A percentile compares a stretch with the other conserved stretches of the same genome.
Evolutionary conservation across 768 basidiomycete species (phyloP).

Genomic region (Lyophyllum semitale): DNA sequence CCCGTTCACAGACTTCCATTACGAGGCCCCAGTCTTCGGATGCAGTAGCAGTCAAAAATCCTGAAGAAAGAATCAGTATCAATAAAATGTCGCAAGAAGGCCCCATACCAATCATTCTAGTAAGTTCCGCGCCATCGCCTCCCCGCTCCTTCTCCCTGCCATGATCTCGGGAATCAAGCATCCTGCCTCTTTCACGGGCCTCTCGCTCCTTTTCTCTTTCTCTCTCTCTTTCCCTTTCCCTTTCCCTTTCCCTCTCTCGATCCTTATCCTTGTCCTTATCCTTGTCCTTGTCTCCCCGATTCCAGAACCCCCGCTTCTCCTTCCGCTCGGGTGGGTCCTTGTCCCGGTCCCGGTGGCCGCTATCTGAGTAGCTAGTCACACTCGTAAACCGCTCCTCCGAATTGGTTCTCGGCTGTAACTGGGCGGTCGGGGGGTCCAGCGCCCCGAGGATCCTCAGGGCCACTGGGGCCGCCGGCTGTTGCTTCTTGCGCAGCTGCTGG

Average conservation of each 20-base stretch:
- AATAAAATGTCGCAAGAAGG: background rate
- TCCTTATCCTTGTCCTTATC: conserved; percentile 16
- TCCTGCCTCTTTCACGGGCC: conserved; percentile 9
- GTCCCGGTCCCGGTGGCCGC: conserved; percentile 28
- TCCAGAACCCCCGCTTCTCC: conserved; percentile 62
- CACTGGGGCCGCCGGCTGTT: conserved; percentile 28
- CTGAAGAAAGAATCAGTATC: conserved; percentile 36
- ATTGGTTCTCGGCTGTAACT: conserved; percentile 25
- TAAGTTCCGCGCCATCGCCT: conserved; percentile 19
- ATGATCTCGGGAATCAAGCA: conserved; percentile 6
- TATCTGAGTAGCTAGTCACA: conserved; percentile 24
- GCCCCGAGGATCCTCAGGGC: conserved; percentile 60
- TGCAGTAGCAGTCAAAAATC: conserved; percentile 73
- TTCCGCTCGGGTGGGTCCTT: conserved; percentile 39
- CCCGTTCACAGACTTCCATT: conserved; percentile 84
- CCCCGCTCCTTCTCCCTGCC: conserved; percentile 13
- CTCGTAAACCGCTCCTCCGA: conserved; percentile 33
- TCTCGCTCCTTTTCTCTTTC: conserved; percentile 8
- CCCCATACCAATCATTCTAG: conserved; percentile 18
- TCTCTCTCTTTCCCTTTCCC: conserved; percentile 8
- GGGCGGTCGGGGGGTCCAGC: conserved; percentile 54
- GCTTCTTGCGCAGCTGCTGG: conserved; percentile 22
- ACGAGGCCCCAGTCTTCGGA: conserved; percentile 85
- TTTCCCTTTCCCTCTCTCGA: conserved; percentile 9
- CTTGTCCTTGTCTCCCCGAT: conserved; percentile 33